phyloP scores from a whole-genome alignment of 1,284 basidiomycete species.

The Apiotrichum mycotoxinovorans region DNA sequence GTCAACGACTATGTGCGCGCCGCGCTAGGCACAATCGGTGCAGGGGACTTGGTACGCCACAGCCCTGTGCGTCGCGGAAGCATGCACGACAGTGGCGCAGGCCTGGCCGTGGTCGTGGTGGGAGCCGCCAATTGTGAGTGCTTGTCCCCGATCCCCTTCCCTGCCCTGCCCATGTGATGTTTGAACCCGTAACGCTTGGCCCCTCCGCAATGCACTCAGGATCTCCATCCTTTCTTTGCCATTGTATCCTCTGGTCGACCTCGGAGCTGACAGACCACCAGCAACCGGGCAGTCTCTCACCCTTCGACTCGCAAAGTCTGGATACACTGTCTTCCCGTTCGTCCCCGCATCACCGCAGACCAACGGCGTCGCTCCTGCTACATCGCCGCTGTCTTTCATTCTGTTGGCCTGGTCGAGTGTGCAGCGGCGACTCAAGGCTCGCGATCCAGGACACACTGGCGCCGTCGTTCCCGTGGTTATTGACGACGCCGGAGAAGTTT shows the following conservation, averaged over 20 bases:
- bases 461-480: conserved; percentile 42
- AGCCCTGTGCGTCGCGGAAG: not conserved
- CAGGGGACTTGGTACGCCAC: conserved; percentile 20
- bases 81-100: conserved; percentile 24
- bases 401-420: conserved; percentile 39
- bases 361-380: conserved; percentile 14
- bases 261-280: conserved; percentile 19
- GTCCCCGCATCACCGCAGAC: conserved; percentile 25
- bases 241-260: not conserved
- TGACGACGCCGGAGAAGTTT: conserved; percentile 30
- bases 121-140: conserved; percentile 39
- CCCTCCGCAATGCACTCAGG: too few relatives aligned
- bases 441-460: conserved; percentile 34
- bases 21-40: conserved; percentile 25
- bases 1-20: conserved; percentile 30
- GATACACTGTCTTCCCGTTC: conserved; percentile 46
- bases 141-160: not conserved
- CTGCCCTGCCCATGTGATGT: not conserved
- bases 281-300: conserved; percentile 40
- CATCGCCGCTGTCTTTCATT: conserved; percentile 33
- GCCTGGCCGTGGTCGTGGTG: conserved; percentile 37
- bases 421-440: conserved; percentile 35
- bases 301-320: conserved; percentile 39
- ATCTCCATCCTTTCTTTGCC: not conserved
- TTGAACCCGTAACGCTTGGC: too few relatives aligned